Percentiles rank a stretch among this genome's conserved stretches.
phyloP scores from a whole-genome alignment of 208 protist species.

The Angomonas ambiguus region DNA sequence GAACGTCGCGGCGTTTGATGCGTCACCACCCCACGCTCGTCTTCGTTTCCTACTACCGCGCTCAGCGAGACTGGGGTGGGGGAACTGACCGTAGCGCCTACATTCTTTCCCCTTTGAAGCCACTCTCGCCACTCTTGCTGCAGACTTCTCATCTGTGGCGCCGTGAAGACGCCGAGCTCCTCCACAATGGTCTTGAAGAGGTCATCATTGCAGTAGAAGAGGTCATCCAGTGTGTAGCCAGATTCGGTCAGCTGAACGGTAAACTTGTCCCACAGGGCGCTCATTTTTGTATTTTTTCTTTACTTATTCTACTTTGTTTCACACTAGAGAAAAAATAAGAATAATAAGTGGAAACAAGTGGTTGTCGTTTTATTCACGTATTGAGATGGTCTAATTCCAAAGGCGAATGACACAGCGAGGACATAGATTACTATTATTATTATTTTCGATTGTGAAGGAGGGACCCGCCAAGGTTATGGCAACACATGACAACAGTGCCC shows the following conservation, averaged over 20 bases:
- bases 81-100: not conserved
- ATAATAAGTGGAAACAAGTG: not conserved
- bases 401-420: too few species aligned
- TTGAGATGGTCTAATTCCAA: too few species aligned
- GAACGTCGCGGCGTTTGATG: not conserved
- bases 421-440: too few species aligned
- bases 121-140: conserved; percentile 36
- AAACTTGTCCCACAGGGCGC: conserved; percentile 45
- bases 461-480: too few species aligned
- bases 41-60: not conserved
- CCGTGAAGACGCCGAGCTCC: conserved; percentile 49
- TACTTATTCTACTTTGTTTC: not conserved
- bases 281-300: not conserved
- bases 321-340: not conserved
- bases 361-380: too few species aligned
- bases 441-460: too few species aligned
- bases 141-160: conserved; percentile 41
- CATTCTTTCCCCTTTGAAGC: not conserved
- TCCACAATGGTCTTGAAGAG: conserved; percentile 55
- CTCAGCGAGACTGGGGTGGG: not conserved
- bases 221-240: conserved; percentile 58
- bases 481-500: too few species aligned
- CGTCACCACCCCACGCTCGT: not conserved
- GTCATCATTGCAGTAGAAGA: conserved; percentile 51
- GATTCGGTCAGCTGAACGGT: conserved; percentile 34